Conservation (phyloP, 2,329 filamentous ascomycete genomes). For the Penicillium expansum region DNA sequence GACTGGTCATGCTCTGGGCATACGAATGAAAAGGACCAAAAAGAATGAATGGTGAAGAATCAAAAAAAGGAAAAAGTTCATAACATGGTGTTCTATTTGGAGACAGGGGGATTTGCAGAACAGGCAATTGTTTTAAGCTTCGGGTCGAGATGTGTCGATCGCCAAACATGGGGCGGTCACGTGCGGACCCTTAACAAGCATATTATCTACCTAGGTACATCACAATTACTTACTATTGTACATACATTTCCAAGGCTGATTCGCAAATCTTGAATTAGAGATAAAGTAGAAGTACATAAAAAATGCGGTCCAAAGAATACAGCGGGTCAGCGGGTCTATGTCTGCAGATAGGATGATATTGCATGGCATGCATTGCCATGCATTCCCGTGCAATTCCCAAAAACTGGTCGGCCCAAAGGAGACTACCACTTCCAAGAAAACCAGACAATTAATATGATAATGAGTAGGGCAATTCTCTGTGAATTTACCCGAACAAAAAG, state of each 20-base stretch:
- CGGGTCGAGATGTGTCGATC: slow-evolving; percentile 10
- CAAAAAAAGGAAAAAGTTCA: not conserved
- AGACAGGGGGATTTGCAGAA: slow-evolving; percentile 10
- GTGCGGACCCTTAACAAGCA: not conserved
- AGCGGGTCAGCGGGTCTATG: not conserved
- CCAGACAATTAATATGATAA: not conserved
- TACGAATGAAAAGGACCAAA: not conserved
- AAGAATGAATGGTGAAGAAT: not conserved
- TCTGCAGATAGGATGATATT: not conserved
- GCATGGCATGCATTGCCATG: slow-evolving; percentile 1
- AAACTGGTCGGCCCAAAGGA: not conserved
- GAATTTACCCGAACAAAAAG: not conserved
- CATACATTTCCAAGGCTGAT: not conserved
- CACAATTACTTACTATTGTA: no score
- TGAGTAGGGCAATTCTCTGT: not conserved
- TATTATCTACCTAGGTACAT: no score
- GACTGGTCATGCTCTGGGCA: slow-evolving; percentile 20
- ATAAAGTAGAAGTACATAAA: slow-evolving; percentile 18
- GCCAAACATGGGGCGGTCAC: slow-evolving; percentile 4
- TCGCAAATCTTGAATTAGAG: slow-evolving; percentile 8
- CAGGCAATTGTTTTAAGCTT: slow-evolving; percentile 6
- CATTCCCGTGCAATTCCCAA: no score
- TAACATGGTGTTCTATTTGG: slow-evolving; percentile 1
- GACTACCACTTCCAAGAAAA: not conserved
- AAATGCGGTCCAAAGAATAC: not conserved